These are phyloP conservation scores for Suillus discolor DNA, from an alignment of 768 basidiomycete genomes.

Conservation along the genomic window DNA sequence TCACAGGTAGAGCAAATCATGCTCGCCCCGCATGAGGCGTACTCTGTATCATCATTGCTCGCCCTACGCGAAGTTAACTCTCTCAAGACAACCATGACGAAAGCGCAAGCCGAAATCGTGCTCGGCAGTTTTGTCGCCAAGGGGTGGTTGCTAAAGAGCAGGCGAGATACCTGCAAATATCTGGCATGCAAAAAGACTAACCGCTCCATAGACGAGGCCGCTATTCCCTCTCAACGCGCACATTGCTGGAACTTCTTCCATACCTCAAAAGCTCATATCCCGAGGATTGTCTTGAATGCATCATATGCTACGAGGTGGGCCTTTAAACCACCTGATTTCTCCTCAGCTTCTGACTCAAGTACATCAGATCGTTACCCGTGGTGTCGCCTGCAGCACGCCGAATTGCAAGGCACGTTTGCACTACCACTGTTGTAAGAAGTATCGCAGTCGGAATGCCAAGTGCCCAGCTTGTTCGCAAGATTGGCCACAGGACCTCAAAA, in stretches of 20 bases:
- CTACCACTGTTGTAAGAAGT: slow-evolving; percentile 60
- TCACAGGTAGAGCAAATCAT: slow-evolving; percentile 85
- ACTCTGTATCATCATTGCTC: slow-evolving; percentile 74
- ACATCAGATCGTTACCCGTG: slow-evolving; percentile 66
- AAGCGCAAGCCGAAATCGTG: slow-evolving; percentile 72
- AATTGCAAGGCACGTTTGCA: slow-evolving; percentile 72
- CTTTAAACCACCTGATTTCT: background rate
- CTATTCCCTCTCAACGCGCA: slow-evolving; percentile 75
- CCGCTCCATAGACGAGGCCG: slow-evolving; percentile 55
- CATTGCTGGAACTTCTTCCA: slow-evolving; percentile 68
- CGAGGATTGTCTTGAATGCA: slow-evolving; percentile 72
- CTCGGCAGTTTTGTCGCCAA: slow-evolving; percentile 82
- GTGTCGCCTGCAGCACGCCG: slow-evolving; percentile 58
- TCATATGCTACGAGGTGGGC: slow-evolving; percentile 69
- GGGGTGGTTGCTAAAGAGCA: slow-evolving; percentile 78
- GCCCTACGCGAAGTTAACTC: slow-evolving; percentile 70
- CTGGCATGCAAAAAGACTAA: background rate
- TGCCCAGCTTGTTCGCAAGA: slow-evolving; percentile 62
- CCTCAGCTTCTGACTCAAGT: background rate
- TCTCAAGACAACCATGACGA: slow-evolving; percentile 66
- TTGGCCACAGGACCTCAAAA: slow-evolving; percentile 61
- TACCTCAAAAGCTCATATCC: slow-evolving; percentile 77
- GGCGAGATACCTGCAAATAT: slow-evolving; percentile 43
- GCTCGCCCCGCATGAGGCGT: slow-evolving; percentile 73
- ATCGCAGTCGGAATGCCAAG: slow-evolving; percentile 38